Evolutionary conservation across 257 asterid genomes (phyloP), one percentile per base, ranked within the genome.

Genomic region (Solanum peruvianum): DNA sequence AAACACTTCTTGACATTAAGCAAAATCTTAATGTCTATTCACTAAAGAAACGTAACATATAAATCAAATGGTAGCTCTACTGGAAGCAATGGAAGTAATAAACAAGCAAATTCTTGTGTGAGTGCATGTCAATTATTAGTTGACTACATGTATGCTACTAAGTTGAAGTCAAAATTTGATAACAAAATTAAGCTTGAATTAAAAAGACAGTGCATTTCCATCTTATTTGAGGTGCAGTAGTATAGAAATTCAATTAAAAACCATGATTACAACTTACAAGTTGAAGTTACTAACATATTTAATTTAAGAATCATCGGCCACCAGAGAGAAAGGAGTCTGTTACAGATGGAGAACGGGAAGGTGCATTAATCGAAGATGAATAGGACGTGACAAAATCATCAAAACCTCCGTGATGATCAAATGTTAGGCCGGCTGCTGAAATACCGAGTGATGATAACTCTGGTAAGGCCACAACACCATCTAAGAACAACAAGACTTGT

Each of bases 391-490:
- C 88, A n/a, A 91, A 85, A 88, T 90, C 94, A 62, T 87, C 92
- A 85, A 91, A 91, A 16, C 94, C 93, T 44, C 86, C 90, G 0
- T 35, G 44, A 31, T 49, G 44, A 0, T 87, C 89, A 41, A 89
- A 91, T 4, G 88, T 86, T 11, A 88, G 29, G 2, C 90, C 91
- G 31, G 42, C 39, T 11, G 86, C 86, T 13, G 91, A 81, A 62
- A 86, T 75, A 3, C 91, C 92, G 9, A 88, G 45, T 41, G 92
- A 70, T 8, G 90, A 56, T 42, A 92, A 85, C 39, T 93, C 92
- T 13, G 98, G 98, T 78, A 91, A 29, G 3, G 88, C 90, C 88
- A 89, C 58, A 1, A 89, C 88, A 11, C 93, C 92, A 23, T 92
- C 93, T 88, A 94, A 88, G 82, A 88, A 92, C 85, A 91, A 23